Conservation (phyloP, 257 asterid species). For the Capsicum rhomboideum region DNA sequence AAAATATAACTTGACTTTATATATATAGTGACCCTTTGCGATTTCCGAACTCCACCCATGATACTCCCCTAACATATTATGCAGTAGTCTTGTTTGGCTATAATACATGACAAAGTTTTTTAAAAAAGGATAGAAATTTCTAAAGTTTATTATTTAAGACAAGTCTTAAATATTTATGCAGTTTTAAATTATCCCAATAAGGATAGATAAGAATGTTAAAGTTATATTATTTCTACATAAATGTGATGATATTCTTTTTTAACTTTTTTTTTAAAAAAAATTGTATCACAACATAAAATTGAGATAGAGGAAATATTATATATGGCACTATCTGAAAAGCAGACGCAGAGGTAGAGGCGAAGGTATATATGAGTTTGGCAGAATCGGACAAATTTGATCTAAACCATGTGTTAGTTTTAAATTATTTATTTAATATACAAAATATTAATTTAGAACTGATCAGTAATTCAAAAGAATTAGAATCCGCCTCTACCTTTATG, state of each 20-base stretch:
- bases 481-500: no score
- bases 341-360: no score
- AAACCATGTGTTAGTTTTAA: no score
- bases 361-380: no score
- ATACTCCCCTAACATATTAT: neutral
- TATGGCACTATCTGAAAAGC: neutral
- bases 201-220: neutral
- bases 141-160: neutral
- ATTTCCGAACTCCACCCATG: no score
- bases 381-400: no score
- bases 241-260: neutral
- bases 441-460: no score
- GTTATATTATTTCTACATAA: neutral
- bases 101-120: neutral
- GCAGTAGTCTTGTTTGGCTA: neutral
- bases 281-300: neutral
- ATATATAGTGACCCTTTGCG: no score
- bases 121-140: neutral
- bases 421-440: no score
- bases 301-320: neutral
- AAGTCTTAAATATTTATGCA: neutral
- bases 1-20: no score
- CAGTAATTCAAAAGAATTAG: no score
- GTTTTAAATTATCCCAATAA: neutral
- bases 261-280: no score